Evolutionary conservation across 2,329 filamentous ascomycete species (phyloP).

Genomic region (Periconia macrospinosa): DNA sequence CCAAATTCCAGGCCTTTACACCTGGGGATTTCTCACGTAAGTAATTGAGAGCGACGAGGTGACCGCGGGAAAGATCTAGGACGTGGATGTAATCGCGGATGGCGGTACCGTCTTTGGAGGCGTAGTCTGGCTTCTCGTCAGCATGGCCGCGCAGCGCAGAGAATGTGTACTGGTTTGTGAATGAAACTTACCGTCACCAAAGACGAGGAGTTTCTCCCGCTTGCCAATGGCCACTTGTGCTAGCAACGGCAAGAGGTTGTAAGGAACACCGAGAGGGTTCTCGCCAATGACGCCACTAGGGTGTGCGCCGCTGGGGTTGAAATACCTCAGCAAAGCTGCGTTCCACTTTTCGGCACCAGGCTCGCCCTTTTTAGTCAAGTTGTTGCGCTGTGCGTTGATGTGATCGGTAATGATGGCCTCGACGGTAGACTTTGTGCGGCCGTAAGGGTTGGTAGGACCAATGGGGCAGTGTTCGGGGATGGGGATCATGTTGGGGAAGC

Average conservation of each 20-base stretch:
- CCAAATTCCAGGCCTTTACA: conserved; percentile 94
- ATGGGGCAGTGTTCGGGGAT: conserved; percentile 97
- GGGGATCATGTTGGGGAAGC: conserved; percentile 96
- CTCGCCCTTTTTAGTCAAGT: conserved; percentile 72
- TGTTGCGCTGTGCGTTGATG: conserved; percentile 82
- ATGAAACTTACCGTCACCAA: conserved; percentile 74
- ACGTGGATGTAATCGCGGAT: conserved; percentile 99
- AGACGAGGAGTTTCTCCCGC: conserved; percentile 90
- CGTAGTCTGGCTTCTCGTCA: conserved; percentile 70
- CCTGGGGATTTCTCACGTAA: conserved; percentile 82
- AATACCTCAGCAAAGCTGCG: conserved; percentile 89
- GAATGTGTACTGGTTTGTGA: not conserved
- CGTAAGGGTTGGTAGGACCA: conserved; percentile 96
- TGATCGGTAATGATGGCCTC: conserved; percentile 91
- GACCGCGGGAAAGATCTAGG: conserved; percentile 82
- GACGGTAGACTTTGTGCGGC: conserved; percentile 91
- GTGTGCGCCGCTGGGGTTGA: conserved; percentile 95
- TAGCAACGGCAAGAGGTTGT: conserved; percentile 90
- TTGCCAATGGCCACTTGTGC: conserved; percentile 96
- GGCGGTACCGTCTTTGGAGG: conserved; percentile 85
- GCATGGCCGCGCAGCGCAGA: not conserved
- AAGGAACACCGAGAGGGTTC: conserved; percentile 92
- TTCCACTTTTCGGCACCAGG: conserved; percentile 79
- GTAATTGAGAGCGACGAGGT: conserved; percentile 87
- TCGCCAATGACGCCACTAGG: conserved; percentile 97